Base-by-base conservation (phyloP, 306 rosid genomes). In the Trifolium repens region DNA sequence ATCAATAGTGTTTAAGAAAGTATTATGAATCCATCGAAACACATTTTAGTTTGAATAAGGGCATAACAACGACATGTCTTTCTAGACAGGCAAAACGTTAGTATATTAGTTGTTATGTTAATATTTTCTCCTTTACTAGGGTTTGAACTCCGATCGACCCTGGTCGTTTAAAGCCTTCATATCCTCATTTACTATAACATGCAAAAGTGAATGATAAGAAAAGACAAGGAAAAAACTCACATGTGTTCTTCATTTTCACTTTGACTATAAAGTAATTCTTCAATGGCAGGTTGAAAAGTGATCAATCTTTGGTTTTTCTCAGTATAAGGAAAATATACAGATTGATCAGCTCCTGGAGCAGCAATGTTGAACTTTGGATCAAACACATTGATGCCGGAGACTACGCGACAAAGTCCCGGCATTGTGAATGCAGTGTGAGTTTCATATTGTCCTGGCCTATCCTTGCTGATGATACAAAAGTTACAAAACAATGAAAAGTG, bases 341-440 rank as follows among this genome's bases (percentile, higher is more conserved):
- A 66, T 78, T 91, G 96, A 71, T 93, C 98, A 80, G 98, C 98
- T 11, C 98, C 98, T 3, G 98, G 98, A 11, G 97, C 89, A 67
- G 98, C 96, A 71, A 93, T 93, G 90, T 93, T 93, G 89, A 93
- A 89, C 85, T 88, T 93, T 6, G 98, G 97, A 76, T 93, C 93
- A 66, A 91, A 89, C 53, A 93, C 93, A 84, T 80, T 85, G 85
- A 91, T 89, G 79, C 98, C 98, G 0, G 97, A 93, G 65, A 88
- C 88, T 11, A 85, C 85, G 0, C 98, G 88, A 32, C 73, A 83
- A 69, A 93, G 87, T 76, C 97, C 97, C 9, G 98, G 98, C 98
- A 93, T 93, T 53, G 97, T 93, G 59, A 93, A 93, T 66, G 93
- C 90, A 46, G 72, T 75, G 72, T 93, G 98, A 74, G 91, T 85